These are phyloP conservation scores for Ceratocystis eucalypticola DNA, from an alignment of 2,329 filamentous ascomycete species.

Conservation along the genomic window DNA sequence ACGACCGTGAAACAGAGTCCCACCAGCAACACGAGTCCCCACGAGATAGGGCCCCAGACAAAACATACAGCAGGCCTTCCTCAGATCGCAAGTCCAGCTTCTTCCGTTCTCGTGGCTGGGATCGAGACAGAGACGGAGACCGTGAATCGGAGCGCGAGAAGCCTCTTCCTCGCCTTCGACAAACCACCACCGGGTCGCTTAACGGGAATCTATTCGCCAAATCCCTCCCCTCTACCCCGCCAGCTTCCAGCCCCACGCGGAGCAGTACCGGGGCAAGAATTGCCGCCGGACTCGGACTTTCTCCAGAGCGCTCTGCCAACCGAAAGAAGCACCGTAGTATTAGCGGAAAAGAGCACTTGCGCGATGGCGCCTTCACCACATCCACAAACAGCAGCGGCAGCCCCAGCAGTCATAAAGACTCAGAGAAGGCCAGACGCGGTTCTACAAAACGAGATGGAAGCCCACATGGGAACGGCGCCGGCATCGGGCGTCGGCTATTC, in stretches of 20 bases:
- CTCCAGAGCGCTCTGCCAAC: slow-evolving; percentile 1
- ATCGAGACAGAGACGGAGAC: slow-evolving; percentile 7
- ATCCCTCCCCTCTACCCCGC: slow-evolving; percentile 10
- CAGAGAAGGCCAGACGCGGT: neutral
- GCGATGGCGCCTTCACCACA: neutral
- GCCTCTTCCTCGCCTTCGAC: slow-evolving; percentile 17
- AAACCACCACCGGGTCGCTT: slow-evolving; percentile 15
- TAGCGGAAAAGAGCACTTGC: neutral
- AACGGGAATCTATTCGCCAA: slow-evolving; percentile 13
- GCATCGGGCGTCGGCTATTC: slow-evolving; percentile 9
- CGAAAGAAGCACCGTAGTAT: slow-evolving; percentile 3
- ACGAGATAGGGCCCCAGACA: neutral
- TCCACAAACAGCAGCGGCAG: neutral
- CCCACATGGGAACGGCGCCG: neutral
- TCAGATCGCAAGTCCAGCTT: slow-evolving; percentile 9
- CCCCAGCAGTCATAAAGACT: neutral
- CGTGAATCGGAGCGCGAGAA: slow-evolving; percentile 16
- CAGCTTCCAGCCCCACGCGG: slow-evolving; percentile 12
- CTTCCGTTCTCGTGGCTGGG: slow-evolving; percentile 10
- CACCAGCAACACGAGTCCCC: neutral
- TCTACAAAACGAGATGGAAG: slow-evolving; percentile 8
- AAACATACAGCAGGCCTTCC: neutral
- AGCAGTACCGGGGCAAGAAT: slow-evolving; percentile 12
- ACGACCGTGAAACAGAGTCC: neutral
- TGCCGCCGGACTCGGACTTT: slow-evolving; percentile 11